Conservation (phyloP, 257 asterid genomes). For the Solanum dulcamara region DNA sequence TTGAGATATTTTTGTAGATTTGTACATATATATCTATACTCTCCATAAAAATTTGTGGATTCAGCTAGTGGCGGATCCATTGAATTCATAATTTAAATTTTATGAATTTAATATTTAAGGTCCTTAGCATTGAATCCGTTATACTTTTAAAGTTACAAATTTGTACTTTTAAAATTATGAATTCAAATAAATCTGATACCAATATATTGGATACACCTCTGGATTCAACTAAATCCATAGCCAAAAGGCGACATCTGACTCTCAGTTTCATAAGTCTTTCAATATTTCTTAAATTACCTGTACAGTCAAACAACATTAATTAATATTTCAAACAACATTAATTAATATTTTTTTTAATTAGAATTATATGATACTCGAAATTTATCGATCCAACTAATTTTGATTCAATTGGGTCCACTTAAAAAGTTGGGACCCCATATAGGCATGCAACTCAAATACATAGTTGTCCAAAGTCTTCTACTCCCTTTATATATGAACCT, state of each 20-base stretch:
- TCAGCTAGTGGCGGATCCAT: not conserved
- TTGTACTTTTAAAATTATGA: too few species aligned
- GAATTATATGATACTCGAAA: not conserved
- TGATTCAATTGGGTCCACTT: not conserved
- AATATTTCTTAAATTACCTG: not conserved
- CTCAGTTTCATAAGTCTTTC: not conserved
- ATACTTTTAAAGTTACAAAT: not conserved
- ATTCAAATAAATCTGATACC: not conserved
- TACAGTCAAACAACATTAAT: not conserved
- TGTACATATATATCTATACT: not conserved
- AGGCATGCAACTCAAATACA: not conserved
- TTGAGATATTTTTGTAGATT: not conserved
- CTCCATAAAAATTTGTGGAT: not conserved
- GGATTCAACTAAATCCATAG: too few species aligned
- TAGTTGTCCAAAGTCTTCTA: not conserved
- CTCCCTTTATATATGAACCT: slow-evolving; percentile 6
- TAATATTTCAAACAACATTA: too few species aligned
- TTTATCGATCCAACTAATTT: not conserved
- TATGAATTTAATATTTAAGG: not conserved
- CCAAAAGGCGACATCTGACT: not conserved
- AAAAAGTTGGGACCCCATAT: not conserved
- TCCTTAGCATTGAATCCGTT: rapidly evolving
- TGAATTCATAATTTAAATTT: too few species aligned
- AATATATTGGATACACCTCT: not conserved
- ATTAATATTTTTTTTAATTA: too few species aligned